Base-by-base conservation (phyloP, 306 rosid genomes). In the Parietaria judaica region DNA sequence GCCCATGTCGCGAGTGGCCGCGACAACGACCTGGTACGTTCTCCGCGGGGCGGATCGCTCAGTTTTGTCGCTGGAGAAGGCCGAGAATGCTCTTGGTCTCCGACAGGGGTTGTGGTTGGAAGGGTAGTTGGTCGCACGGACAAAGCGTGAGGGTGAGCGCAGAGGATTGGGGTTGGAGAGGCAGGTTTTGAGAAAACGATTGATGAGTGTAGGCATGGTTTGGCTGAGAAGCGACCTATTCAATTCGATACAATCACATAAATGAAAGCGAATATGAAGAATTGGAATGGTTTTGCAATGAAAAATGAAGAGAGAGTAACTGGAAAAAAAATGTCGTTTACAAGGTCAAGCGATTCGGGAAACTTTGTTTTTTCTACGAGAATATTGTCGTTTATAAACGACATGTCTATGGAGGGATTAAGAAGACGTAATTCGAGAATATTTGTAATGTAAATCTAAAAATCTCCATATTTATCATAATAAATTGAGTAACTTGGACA, bases 1-100 rank as follows among this genome's bases (percentile, higher is more conserved):
- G 13, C 99, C 99, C 96, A 82, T 76, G 37, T 80, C 81, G 50
- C 54, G 75, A 38, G 97, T 88, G 71, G 90, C 87, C 71, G 88
- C 87, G 61, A 88, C 95, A n/a, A 94, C 90, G 52, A 83, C 90
- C 80, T 88, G 95, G 81, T 84, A 88, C 38, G 85, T 82, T 78
- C 99, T 88, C 74, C 15, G 85, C 4, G 80, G 90, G 64, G 17
- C 76, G 72, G 53, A 56, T 41, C 35, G 10, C 13, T 35, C 60
- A 2, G 57, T 48, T 3, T 8, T 8, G 53, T 31, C 66, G 31
- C 55, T 41, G 12, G 53, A 6, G 54, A 61, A 17, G 6, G n/a
- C 55, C 31, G 63, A 59, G 23, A 56, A 56, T 10, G 54, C 45
- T 41, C 53, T 49, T 49, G 53, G 15, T 11, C 53, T 73, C 4